Conservation (phyloP, 2,329 filamentous ascomycete species). For the Aspergillus pseudoterreus region DNA sequence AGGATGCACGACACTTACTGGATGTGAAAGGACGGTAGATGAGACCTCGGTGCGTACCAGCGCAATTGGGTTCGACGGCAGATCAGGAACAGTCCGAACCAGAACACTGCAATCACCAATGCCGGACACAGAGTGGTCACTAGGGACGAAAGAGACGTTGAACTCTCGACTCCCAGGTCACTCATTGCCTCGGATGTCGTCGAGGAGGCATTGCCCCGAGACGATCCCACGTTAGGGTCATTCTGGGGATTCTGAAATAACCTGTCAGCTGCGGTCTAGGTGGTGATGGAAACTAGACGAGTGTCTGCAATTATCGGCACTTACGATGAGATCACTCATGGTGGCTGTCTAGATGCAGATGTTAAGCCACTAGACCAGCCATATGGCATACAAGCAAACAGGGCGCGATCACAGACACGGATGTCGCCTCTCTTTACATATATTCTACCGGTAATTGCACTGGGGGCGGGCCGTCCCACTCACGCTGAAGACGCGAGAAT, state of each 20-base stretch:
- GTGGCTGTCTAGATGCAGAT: not conserved
- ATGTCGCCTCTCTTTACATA: not conserved
- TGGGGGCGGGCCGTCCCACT: slow-evolving; percentile 7
- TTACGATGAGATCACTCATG: slow-evolving; percentile 12
- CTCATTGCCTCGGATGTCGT: slow-evolving; percentile 28
- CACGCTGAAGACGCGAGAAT: not conserved
- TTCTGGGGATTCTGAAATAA: slow-evolving; percentile 32
- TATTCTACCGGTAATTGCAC: not conserved
- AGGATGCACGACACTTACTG: slow-evolving; percentile 25
- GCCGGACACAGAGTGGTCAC: slow-evolving; percentile 49
- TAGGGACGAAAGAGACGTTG: slow-evolving; percentile 50
- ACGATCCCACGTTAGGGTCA: slow-evolving; percentile 41
- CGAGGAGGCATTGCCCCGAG: slow-evolving; percentile 37
- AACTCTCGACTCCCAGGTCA: slow-evolving; percentile 29
- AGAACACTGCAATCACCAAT: slow-evolving; percentile 41
- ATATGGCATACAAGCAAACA: not conserved
- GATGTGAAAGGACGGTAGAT: slow-evolving; percentile 40
- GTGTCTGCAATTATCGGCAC: slow-evolving; percentile 1
- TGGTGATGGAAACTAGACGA: too few species aligned
- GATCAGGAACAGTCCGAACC: slow-evolving; percentile 45
- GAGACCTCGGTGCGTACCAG: slow-evolving; percentile 45
- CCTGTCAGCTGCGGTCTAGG: not conserved
- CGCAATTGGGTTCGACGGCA: slow-evolving; percentile 43
- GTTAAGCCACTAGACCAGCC: not conserved
- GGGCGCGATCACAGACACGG: not conserved